Base-by-base conservation (phyloP, 2,329 filamentous ascomycete species). In the Fusarium verrucosum region DNA sequence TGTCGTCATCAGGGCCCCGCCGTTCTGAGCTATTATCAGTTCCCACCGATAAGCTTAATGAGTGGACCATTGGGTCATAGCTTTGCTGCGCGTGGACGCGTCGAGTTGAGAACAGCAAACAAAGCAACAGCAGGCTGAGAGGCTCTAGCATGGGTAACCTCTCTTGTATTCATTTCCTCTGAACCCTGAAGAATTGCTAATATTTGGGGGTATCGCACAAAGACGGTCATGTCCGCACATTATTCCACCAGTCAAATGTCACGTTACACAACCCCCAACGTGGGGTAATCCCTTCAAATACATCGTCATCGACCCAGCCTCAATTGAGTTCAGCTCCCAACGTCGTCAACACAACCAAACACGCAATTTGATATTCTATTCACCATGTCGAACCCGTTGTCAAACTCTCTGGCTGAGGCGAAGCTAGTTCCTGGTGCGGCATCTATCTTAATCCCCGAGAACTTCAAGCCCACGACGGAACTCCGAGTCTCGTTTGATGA, bases 401-500 rank as follows among this genome's bases (percentile, higher is more conserved):
- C 54, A 5, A 60, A 25, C 50, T 77, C 78, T 19, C 72, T 81
- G 11, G 65, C 71, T n/a, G 64, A 75, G 23, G 77, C 77, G 17
- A 72, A 73, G 22, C 74, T 82, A n/a, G 74, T 78, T 4, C 80
- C 79, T 5, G 79, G 80, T 10, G 55, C 75, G 4, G 79, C 78
- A n/a, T 68, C 70, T 10, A 65, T 33, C 14, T 63, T 84, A 38
- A 79, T 84, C 36, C 77, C 80, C 0, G 62, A 71, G 10, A 66
- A 62, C 23, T 85, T 85, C 70, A 73, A 71, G 40, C 81, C 82
- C 2, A 75, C 73, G 5, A 77, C 78, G 7, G 62, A 76, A 30
- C 75, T 84, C 7, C 59, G 61, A 9, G 69, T 85, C 14, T 66
- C 73, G 10, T 76, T 77, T 47, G 72, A 69, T 5, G 77, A 53